Conservation (phyloP, 768 basidiomycete genomes). For the Clitopilus passeckerianus region DNA sequence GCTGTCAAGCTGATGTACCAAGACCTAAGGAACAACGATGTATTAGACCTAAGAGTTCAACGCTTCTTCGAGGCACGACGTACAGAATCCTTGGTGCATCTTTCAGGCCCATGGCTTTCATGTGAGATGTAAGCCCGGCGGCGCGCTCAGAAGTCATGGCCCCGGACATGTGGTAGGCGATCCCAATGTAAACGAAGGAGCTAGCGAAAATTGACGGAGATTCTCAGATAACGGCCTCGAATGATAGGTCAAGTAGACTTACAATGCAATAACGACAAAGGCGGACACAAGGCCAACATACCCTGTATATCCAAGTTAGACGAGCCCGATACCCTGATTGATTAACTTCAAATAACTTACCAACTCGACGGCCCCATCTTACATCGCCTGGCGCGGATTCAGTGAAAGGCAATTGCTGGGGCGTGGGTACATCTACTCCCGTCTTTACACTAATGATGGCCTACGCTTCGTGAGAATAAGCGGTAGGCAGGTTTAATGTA, state of each 20-base stretch:
- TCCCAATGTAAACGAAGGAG: slow-evolving; percentile 56
- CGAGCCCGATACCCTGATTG: not conserved
- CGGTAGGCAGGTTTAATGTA: not conserved
- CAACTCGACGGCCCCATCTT: slow-evolving; percentile 35
- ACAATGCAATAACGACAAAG: slow-evolving; percentile 49
- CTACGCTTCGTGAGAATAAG: slow-evolving; percentile 19
- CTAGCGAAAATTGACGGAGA: slow-evolving; percentile 15
- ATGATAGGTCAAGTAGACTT: slow-evolving; percentile 8
- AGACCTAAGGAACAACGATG: slow-evolving; percentile 7
- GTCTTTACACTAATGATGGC: slow-evolving; percentile 56
- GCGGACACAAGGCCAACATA: not conserved
- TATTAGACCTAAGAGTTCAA: not conserved
- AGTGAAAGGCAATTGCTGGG: slow-evolving; percentile 56
- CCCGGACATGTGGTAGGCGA: slow-evolving; percentile 59
- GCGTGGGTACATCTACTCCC: slow-evolving; percentile 36
- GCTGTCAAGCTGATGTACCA: slow-evolving; percentile 52
- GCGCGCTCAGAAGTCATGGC: slow-evolving; percentile 51
- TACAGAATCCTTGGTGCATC: slow-evolving; percentile 51
- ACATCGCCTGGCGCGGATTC: slow-evolving; percentile 48
- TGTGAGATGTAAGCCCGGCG: slow-evolving; percentile 45
- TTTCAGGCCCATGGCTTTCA: slow-evolving; percentile 59
- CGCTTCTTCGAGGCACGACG: slow-evolving; percentile 6
- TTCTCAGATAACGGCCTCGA: not conserved
- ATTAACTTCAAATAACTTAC: slow-evolving; percentile 24
- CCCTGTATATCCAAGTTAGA: not conserved